phyloP scores from a whole-genome alignment of 257 asterid genomes.

The Avicennia marina region DNA sequence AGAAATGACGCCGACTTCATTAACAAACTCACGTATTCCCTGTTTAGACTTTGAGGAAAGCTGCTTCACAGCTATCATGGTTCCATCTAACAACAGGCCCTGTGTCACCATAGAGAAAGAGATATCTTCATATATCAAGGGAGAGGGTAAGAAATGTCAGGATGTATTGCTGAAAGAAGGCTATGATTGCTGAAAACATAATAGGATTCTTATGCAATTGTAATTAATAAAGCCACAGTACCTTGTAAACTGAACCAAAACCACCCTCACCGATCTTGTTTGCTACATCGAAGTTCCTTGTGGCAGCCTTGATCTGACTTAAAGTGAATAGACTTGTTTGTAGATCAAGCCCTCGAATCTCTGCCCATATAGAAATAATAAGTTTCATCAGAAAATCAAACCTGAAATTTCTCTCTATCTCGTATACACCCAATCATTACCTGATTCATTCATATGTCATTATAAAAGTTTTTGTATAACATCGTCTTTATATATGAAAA shows the following conservation, averaged over 20 bases:
- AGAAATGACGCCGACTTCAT: conserved; percentile 91
- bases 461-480: no score
- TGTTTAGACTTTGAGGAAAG: conserved; percentile 87
- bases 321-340: conserved; percentile 77
- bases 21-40: conserved; percentile 85
- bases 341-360: conserved; percentile 72
- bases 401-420: no score
- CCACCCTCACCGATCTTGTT: conserved; percentile 97
- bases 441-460: no score
- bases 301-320: conserved; percentile 75
- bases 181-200: background rate
- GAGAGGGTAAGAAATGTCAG: background rate
- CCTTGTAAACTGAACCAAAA: conserved; percentile 90
- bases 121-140: background rate
- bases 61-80: conserved; percentile 85
- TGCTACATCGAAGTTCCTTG: conserved; percentile 71
- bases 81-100: conserved; percentile 84
- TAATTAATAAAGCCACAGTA: conserved; percentile 15
- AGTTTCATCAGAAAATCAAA: conserved; percentile 12
- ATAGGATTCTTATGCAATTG: background rate
- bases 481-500: no score
- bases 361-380: conserved; percentile 32
- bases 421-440: no score
- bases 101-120: conserved; percentile 17
- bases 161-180: background rate